These are phyloP conservation scores for Protostelium mycophagum DNA, from an alignment of 78 protist genomes.

Conservation along the genomic window DNA sequence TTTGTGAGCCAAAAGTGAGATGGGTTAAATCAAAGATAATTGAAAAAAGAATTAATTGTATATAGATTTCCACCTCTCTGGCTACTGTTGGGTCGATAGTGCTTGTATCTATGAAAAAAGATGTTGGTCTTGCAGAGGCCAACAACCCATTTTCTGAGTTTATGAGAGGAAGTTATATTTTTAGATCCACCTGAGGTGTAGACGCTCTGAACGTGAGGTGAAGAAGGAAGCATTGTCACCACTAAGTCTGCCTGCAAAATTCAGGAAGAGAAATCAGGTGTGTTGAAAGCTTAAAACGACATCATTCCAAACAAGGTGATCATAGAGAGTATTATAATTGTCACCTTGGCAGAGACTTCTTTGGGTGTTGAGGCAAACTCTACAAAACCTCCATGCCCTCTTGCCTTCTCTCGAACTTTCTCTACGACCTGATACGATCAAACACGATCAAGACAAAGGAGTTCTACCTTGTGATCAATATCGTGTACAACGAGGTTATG, in stretches of 20 bases:
- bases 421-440: background rate
- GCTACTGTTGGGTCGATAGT: slow-evolving; percentile 81
- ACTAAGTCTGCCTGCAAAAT: slow-evolving; percentile 42
- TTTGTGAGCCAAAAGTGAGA: background rate
- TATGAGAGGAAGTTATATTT: background rate
- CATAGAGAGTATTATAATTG: background rate
- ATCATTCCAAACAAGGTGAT: background rate
- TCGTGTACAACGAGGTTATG: slow-evolving; percentile 56
- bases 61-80: no score
- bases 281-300: no score
- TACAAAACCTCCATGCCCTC: background rate
- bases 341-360: slow-evolving; percentile 41
- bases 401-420: background rate
- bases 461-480: slow-evolving; percentile 5
- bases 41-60: no score
- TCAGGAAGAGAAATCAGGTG: no score
- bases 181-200: slow-evolving; percentile 36
- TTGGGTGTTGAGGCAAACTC: slow-evolving; percentile 25
- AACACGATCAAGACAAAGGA: background rate
- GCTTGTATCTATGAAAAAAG: slow-evolving; percentile 68
- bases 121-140: slow-evolving; percentile 1
- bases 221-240: slow-evolving; percentile 87
- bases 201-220: slow-evolving; percentile 70
- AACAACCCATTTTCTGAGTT: slow-evolving; percentile 17
- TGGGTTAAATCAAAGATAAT: no score